A percentile compares a stretch with the other conserved stretches of the same genome.
phyloP scores from a whole-genome alignment of 1,284 basidiomycete species.

The Pascua sp. region DNA sequence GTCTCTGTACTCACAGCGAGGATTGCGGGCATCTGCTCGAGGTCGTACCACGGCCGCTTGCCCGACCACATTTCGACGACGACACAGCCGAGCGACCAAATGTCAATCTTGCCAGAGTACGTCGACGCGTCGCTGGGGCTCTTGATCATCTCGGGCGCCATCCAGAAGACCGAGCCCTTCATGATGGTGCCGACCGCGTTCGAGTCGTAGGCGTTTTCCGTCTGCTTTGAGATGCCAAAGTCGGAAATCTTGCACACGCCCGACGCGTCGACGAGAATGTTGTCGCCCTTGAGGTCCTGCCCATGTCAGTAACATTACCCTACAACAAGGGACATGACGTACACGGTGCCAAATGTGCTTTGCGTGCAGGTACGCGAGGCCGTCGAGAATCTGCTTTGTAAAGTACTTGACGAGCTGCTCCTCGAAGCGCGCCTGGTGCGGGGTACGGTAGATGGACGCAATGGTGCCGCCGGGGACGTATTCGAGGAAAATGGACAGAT shows the following conservation, averaged over 20 bases:
- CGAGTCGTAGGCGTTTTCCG: slow-evolving; percentile 71
- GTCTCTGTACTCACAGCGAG: slow-evolving; percentile 62
- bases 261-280: slow-evolving; percentile 89
- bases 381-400: slow-evolving; percentile 84
- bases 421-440: slow-evolving; percentile 67
- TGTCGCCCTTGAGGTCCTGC: slow-evolving; percentile 95
- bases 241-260: slow-evolving; percentile 93
- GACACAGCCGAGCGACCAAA: slow-evolving; percentile 97
- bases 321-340: slow-evolving; percentile 25
- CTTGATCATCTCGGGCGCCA: slow-evolving; percentile 90
- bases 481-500: slow-evolving; percentile 95
- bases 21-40: slow-evolving; percentile 88
- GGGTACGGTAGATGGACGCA: slow-evolving; percentile 84
- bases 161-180: slow-evolving; percentile 98
- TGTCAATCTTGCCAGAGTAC: slow-evolving; percentile 95
- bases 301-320: background rate
- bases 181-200: slow-evolving; percentile 73
- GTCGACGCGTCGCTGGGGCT: slow-evolving; percentile 56
- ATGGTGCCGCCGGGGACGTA: slow-evolving; percentile 97
- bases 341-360: slow-evolving; percentile 89
- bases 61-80: slow-evolving; percentile 98
- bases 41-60: slow-evolving; percentile 83
- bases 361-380: slow-evolving; percentile 88
- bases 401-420: slow-evolving; percentile 91
- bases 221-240: slow-evolving; percentile 93